Evolutionary conservation across 345 rosid genomes (phyloP), one percentile per base, ranked within the genome.

Genomic region (Moricandia moricandioides): DNA sequence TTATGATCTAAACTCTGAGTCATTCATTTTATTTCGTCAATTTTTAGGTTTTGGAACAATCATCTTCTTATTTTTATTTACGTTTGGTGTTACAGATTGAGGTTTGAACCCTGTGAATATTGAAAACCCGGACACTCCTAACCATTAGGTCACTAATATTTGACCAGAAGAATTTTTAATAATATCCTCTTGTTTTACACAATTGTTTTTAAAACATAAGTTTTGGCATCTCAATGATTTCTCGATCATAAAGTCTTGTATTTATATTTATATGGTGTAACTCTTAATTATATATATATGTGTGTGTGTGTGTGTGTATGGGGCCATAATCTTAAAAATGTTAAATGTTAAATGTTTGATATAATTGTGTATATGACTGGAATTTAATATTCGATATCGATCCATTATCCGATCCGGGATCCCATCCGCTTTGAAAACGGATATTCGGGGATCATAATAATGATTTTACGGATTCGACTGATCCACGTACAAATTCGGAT

Each of bases 311-410:
- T 43, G 51, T 45, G 51, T 45, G 51, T 45, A 17, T 45, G 39
- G 54, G 65, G 58, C 35, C 39, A 63, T 40, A 54, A 55, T 76
- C 21, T 69, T 17, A 51, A 55, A n/a, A n/a, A n/a, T n/a, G n/a
- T n/a, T n/a, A n/a, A n/a, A n/a, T n/a, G n/a, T n/a, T n/a, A n/a
- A n/a, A n/a, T n/a, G n/a, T n/a, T n/a, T n/a, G n/a, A n/a, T n/a
- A n/a, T n/a, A n/a, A n/a, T n/a, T n/a, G n/a, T n/a, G n/a, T n/a
- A n/a, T n/a, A n/a, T n/a, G n/a, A n/a, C n/a, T n/a, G n/a, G n/a
- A n/a, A n/a, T n/a, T n/a, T n/a, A n/a, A n/a, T n/a, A n/a, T 21
- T 21, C 24, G 24, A 21, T 21, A 21, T 21, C 24, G 1, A 21
- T 21, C 24, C 24, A 21, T 21, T 21, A 21, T 21, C 24, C 24